These are phyloP conservation scores for Exophiala aquamarina DNA, from an alignment of 2,329 filamentous ascomycete species.

Conservation along the genomic window DNA sequence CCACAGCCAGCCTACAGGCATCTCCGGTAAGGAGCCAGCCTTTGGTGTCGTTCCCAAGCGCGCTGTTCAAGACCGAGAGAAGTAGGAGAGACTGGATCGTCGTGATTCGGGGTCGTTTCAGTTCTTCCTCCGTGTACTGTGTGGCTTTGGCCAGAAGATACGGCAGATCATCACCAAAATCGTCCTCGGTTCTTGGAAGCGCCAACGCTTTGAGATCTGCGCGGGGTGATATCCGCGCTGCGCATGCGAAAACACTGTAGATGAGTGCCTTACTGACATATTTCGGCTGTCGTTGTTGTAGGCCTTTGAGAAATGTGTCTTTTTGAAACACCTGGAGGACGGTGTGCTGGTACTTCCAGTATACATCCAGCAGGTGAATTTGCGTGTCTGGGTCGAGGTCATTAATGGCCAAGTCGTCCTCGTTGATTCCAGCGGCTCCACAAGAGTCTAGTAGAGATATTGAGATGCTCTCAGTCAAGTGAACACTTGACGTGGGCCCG, in stretches of 20 bases:
- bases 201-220: conserved; percentile 15
- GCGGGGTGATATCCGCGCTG: conserved; percentile 15
- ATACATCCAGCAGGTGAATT: conserved; percentile 11
- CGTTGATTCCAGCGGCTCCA: conserved; percentile 8
- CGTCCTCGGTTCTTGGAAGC: conserved; percentile 8
- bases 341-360: conserved; percentile 16
- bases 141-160: conserved; percentile 18
- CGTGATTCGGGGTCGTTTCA: conserved; percentile 20
- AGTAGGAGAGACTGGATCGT: conserved; percentile 21
- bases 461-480: conserved; percentile 11
- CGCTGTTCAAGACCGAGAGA: conserved; percentile 21
- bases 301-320: conserved; percentile 10
- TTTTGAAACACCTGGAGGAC: conserved; percentile 12
- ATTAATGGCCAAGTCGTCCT: conserved; percentile 9
- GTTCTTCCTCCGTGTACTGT: conserved; percentile 22
- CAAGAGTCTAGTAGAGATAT: too few relatives aligned
- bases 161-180: conserved; percentile 7
- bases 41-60: conserved; percentile 21
- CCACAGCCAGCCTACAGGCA: conserved; percentile 21
- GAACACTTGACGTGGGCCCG: conserved; percentile 10
- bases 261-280: conserved; percentile 21
- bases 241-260: conserved; percentile 20
- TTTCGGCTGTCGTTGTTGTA: conserved; percentile 9
- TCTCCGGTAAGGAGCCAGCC: conserved; percentile 21
- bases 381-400: conserved; percentile 18